These are phyloP conservation scores for Pichia phayaonensis DNA, from an alignment of 805 yeast genomes.

Conservation along the genomic window DNA sequence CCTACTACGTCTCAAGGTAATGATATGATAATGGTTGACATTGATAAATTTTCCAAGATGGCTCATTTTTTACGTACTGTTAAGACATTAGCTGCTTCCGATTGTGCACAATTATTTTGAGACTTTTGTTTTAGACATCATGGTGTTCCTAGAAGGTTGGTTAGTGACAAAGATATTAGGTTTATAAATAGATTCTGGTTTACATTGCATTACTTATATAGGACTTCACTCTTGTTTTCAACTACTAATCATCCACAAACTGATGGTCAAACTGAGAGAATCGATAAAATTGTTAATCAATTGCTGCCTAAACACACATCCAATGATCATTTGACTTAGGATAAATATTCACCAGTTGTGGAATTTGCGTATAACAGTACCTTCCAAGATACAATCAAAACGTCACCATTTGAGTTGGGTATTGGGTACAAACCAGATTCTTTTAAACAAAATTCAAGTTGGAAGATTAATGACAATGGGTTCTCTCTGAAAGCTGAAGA, in stretches of 20 bases:
- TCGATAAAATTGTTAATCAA: background rate
- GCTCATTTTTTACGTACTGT: background rate
- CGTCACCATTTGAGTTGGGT: background rate
- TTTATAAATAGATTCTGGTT: constrained; percentile 8
- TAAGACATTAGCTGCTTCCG: background rate
- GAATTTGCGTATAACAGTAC: constrained; percentile 4
- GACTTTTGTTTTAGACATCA: constrained; percentile 1
- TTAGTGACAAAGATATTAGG: constrained; percentile 5
- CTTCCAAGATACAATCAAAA: background rate
- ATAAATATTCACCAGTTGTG: background rate
- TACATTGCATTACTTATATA: constrained; percentile 1
- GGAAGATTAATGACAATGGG: no score
- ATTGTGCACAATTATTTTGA: background rate
- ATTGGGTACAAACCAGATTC: background rate
- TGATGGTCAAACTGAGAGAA: constrained; percentile 5
- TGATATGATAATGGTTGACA: background rate
- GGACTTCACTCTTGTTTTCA: constrained; percentile 1
- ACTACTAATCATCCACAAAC: constrained; percentile 7
- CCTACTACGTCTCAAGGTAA: background rate
- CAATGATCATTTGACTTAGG: background rate
- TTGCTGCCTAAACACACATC: background rate
- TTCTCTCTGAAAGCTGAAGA: no score
- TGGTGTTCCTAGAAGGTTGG: constrained; percentile 4
- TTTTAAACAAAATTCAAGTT: background rate
- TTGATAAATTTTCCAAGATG: constrained; percentile 1